These are phyloP conservation scores for Heterobasidion irregulare DNA, from an alignment of 1,284 basidiomycete species.

Conservation along the genomic window DNA sequence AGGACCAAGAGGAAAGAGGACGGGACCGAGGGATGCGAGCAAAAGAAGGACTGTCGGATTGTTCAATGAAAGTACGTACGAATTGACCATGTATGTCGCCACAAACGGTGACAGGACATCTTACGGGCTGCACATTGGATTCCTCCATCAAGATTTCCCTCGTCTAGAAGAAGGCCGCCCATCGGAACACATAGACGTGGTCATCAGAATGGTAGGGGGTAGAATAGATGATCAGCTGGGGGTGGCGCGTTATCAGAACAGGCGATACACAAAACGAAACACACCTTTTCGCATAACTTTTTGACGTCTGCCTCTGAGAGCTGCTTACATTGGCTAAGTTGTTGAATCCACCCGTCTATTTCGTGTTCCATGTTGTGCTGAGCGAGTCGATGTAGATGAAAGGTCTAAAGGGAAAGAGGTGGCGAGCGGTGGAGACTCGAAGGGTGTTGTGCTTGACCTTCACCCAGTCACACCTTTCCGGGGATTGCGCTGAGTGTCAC, in stretches of 20 bases:
- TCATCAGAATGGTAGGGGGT: slow-evolving; percentile 6
- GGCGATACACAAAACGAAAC: slow-evolving; percentile 20
- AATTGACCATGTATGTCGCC: slow-evolving; percentile 99
- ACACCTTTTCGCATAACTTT: slow-evolving; percentile 96
- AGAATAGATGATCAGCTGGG: background rate
- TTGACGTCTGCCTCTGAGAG: slow-evolving; percentile 95
- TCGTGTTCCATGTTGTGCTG: slow-evolving; percentile 63
- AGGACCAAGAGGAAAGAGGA: slow-evolving; percentile 6
- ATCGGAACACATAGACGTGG: slow-evolving; percentile 8
- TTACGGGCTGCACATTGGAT: slow-evolving; percentile 95
- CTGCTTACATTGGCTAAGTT: slow-evolving; percentile 97
- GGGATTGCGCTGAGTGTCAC: slow-evolving; percentile 2
- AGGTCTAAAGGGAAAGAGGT: slow-evolving; percentile 2
- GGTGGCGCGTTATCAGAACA: slow-evolving; percentile 16
- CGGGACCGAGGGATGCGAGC: slow-evolving; percentile 13
- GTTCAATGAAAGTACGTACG: slow-evolving; percentile 50
- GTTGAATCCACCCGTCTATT: slow-evolving; percentile 93
- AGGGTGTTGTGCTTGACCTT: background rate
- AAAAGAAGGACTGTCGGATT: slow-evolving; percentile 9
- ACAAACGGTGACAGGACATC: slow-evolving; percentile 96
- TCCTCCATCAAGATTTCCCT: slow-evolving; percentile 97
- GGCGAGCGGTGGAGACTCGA: background rate
- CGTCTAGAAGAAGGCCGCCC: slow-evolving; percentile 48
- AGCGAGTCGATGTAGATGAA: slow-evolving; percentile 7
- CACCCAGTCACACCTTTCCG: slow-evolving; percentile 1